phyloP scores from a whole-genome alignment of 2,329 filamentous ascomycete species.

The Pseudogymnoascus sp. region DNA sequence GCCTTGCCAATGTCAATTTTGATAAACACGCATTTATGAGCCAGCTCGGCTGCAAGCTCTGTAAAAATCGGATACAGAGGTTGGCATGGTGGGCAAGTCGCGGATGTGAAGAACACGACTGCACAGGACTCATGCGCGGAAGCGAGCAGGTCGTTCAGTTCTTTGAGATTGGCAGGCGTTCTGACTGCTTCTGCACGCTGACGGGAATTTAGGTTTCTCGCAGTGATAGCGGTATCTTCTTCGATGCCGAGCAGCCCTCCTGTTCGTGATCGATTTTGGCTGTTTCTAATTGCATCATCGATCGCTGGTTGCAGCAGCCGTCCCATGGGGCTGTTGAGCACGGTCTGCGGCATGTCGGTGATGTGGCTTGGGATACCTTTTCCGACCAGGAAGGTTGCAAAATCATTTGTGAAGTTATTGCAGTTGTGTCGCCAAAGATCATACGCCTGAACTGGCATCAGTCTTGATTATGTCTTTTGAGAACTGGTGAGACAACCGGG shows the following conservation, averaged over 20 bases:
- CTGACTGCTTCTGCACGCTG: conserved; percentile 45
- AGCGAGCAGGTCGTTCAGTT: conserved; percentile 54
- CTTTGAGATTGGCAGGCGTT: conserved; percentile 49
- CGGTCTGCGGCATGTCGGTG: conserved; percentile 72
- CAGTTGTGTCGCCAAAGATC: conserved; percentile 89
- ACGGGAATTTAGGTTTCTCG: conserved; percentile 14
- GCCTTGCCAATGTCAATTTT: conserved; percentile 73
- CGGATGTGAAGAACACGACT: conserved; percentile 86
- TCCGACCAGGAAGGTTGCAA: conserved; percentile 81
- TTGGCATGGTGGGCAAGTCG: conserved; percentile 80
- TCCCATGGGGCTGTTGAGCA: conserved; percentile 80
- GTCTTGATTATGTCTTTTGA: background rate
- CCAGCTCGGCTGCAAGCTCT: conserved; percentile 66
- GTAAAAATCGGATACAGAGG: conserved; percentile 75
- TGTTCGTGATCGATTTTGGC: conserved; percentile 47
- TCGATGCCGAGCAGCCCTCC: conserved; percentile 26
- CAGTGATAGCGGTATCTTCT: conserved; percentile 10
- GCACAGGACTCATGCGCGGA: conserved; percentile 61
- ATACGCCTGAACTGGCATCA: conserved; percentile 54
- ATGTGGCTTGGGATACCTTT: conserved; percentile 86
- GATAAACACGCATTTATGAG: conserved; percentile 62
- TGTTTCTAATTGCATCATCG: conserved; percentile 54
- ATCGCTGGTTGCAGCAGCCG: conserved; percentile 78
- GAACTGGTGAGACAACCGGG: background rate
- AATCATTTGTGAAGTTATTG: conserved; percentile 94